A percentile compares a stretch with the other conserved stretches of the same genome.
phyloP scores from a whole-genome alignment of 2,329 filamentous ascomycete genomes.

The Drechslera avenae region DNA sequence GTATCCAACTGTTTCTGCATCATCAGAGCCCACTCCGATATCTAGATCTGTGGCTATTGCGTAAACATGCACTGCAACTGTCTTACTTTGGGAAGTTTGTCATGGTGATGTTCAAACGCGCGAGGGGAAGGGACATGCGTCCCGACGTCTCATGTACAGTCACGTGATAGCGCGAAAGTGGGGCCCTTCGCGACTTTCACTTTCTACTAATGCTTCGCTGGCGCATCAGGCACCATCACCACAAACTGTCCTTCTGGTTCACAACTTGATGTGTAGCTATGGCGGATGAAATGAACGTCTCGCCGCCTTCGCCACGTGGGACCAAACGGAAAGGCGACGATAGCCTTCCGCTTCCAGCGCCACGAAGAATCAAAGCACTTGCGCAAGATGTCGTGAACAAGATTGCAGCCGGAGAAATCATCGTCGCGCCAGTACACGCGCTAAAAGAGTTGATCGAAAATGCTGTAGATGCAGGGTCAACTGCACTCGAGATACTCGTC shows the following conservation, averaged over 20 bases:
- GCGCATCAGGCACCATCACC: slow-evolving; percentile 4
- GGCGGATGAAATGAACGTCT: slow-evolving; percentile 40
- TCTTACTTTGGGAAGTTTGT: no score
- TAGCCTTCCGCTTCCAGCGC: slow-evolving; percentile 41
- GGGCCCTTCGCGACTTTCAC: slow-evolving; percentile 22
- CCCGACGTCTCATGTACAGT: neutral
- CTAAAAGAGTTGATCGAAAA: slow-evolving; percentile 97
- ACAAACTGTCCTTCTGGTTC: slow-evolving; percentile 5
- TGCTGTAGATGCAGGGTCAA: slow-evolving; percentile 94
- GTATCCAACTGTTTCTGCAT: neutral
- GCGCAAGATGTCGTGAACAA: slow-evolving; percentile 96
- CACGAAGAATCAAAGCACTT: slow-evolving; percentile 70
- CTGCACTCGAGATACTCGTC: slow-evolving; percentile 84
- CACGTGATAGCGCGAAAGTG: slow-evolving; percentile 30
- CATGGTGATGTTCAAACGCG: neutral
- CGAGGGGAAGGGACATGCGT: neutral
- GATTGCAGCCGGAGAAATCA: slow-evolving; percentile 97
- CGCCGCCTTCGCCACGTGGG: slow-evolving; percentile 36
- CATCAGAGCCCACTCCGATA: no score
- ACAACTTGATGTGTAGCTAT: slow-evolving; percentile 17
- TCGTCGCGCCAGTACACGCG: slow-evolving; percentile 94
- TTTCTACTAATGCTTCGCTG: slow-evolving; percentile 5
- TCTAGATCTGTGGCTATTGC: neutral
- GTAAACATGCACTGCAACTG: no score
- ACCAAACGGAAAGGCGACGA: slow-evolving; percentile 47